These are phyloP conservation scores for Cladosporium sphaerospermum DNA, from an alignment of 2,329 filamentous ascomycete genomes.

Conservation along the genomic window DNA sequence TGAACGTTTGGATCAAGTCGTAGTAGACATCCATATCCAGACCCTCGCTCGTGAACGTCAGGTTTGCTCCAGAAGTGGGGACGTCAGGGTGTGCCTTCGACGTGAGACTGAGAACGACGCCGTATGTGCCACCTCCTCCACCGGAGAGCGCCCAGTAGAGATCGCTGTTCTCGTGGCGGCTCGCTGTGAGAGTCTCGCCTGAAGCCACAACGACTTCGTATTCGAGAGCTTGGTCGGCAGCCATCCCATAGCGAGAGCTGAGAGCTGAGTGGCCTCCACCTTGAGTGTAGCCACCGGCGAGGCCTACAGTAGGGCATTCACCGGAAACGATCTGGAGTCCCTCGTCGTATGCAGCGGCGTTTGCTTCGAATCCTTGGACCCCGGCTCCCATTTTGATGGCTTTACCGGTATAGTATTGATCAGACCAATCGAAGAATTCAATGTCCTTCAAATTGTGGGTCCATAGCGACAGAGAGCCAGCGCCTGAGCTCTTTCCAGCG, in stretches of 20 bases:
- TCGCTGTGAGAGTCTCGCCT: conserved; percentile 45
- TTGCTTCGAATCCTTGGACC: conserved; percentile 45
- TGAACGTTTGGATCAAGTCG: conserved; percentile 42
- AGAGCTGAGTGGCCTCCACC: conserved; percentile 55
- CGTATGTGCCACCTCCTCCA: conserved; percentile 55
- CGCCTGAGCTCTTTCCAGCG: conserved; percentile 55
- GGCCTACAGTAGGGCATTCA: conserved; percentile 49
- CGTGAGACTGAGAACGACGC: conserved; percentile 51
- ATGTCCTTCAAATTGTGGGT: conserved; percentile 50
- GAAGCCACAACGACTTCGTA: conserved; percentile 40
- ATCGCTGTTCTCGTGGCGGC: conserved; percentile 44
- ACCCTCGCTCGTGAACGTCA: conserved; percentile 36
- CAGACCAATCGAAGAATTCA: conserved; percentile 38
- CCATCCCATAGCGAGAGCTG: conserved; percentile 49
- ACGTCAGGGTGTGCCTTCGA: conserved; percentile 45
- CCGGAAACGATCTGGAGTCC: conserved; percentile 51
- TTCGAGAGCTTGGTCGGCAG: conserved; percentile 53
- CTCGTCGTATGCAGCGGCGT: conserved; percentile 39
- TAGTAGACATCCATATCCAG: conserved; percentile 41
- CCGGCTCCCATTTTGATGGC: conserved; percentile 52
- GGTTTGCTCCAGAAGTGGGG: conserved; percentile 38
- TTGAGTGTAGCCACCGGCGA: conserved; percentile 55
- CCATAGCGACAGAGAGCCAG: conserved; percentile 52
- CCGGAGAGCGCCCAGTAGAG: conserved; percentile 60
- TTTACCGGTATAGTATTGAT: conserved; percentile 41